Evolutionary conservation across 2,329 filamentous ascomycete species (phyloP).

Genomic region (Sphaerostilbella broomeana): DNA sequence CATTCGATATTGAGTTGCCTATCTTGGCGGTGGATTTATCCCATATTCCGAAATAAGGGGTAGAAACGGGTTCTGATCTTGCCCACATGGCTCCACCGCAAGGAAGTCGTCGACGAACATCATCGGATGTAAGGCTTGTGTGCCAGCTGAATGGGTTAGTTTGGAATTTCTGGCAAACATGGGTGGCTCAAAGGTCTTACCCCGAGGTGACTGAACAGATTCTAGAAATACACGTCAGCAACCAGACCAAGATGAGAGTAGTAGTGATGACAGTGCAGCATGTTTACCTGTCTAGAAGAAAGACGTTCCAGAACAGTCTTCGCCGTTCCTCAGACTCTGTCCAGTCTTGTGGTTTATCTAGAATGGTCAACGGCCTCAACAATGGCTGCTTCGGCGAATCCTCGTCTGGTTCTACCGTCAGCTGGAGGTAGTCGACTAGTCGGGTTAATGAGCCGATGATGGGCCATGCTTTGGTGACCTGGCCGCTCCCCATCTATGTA

Average conservation of each 20-base stretch:
- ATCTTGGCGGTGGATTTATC: conserved; percentile 34
- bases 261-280: not conserved
- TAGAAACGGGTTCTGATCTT: conserved; percentile 30
- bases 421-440: conserved; percentile 25
- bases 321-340: conserved; percentile 27
- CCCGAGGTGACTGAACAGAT: conserved; percentile 21
- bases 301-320: conserved; percentile 29
- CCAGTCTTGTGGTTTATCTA: conserved; percentile 21
- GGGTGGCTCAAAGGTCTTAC: conserved; percentile 3
- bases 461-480: conserved; percentile 23
- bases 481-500: conserved; percentile 25
- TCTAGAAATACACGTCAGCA: conserved; percentile 8
- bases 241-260: not conserved
- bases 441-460: conserved; percentile 25
- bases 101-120: conserved; percentile 25
- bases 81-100: conserved; percentile 37
- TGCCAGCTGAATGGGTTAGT: conserved; percentile 23
- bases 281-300: conserved; percentile 25
- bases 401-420: conserved; percentile 20
- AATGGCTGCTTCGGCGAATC: conserved; percentile 6
- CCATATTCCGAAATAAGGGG: conserved; percentile 41
- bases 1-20: conserved; percentile 33
- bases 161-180: not conserved
- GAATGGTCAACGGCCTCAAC: conserved; percentile 1
- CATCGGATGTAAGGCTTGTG: conserved; percentile 26